Evolutionary conservation across 2,329 filamentous ascomycete genomes (phyloP).

Genomic region (Fusarium verticillioides): DNA sequence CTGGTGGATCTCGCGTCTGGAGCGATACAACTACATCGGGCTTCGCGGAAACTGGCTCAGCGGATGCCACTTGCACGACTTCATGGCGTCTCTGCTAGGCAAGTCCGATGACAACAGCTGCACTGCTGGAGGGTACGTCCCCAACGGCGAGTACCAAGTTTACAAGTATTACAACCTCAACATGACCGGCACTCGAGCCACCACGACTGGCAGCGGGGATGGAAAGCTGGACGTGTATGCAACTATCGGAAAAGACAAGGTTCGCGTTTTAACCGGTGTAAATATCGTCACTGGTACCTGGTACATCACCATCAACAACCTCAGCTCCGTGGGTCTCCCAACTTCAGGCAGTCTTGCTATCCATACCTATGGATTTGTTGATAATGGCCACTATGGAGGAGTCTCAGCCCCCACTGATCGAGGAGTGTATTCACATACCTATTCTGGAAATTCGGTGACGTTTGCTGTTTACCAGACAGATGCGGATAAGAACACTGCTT

Average conservation of each 20-base stretch:
- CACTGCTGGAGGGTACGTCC: not conserved
- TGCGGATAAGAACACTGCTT: not conserved
- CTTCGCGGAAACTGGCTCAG: constrained; percentile 1
- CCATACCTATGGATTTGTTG: not conserved
- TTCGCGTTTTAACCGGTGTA: not conserved
- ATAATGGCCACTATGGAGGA: not conserved
- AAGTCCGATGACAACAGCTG: not conserved
- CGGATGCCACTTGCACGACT: not conserved
- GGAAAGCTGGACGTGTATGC: not conserved
- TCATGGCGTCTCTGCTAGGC: constrained; percentile 1
- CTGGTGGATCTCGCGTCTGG: not conserved
- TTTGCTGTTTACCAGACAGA: not conserved
- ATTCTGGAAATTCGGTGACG: not conserved
- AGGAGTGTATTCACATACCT: not conserved
- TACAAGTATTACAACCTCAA: constrained; percentile 1
- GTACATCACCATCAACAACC: not conserved
- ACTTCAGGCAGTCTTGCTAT: not conserved
- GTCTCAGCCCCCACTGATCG: not conserved
- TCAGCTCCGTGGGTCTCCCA: not conserved
- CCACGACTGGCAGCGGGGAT: not conserved
- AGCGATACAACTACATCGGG: not conserved
- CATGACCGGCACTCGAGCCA: not conserved
- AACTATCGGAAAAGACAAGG: not conserved
- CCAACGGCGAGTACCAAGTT: constrained; percentile 2
- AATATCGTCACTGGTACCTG: not conserved